Evolutionary conservation across 768 basidiomycete genomes (phyloP).

Genomic region (Auriscalpium microsporum): DNA sequence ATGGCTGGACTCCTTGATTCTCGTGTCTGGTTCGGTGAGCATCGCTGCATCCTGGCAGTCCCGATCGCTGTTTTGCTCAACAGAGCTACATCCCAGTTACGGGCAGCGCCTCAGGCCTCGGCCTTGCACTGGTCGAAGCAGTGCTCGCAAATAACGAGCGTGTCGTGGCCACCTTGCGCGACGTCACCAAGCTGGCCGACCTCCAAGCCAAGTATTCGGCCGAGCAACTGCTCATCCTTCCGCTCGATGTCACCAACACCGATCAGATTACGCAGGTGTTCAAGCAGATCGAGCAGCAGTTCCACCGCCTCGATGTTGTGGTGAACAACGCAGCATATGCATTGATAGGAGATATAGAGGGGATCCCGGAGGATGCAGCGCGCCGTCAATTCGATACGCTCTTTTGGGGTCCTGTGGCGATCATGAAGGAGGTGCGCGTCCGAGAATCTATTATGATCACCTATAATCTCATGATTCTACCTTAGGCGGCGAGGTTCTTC

Average conservation of each 20-base stretch:
- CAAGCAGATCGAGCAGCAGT: not conserved
- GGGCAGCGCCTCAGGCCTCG: not conserved
- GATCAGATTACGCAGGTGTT: not conserved
- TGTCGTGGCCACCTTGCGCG: conserved; percentile 1
- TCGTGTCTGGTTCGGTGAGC: conserved; percentile 1
- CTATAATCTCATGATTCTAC: not conserved
- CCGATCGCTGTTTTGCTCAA: not conserved
- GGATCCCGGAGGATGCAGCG: not conserved
- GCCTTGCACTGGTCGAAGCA: not conserved
- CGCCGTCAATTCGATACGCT: not conserved
- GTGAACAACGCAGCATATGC: not conserved
- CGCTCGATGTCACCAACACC: conserved; percentile 1
- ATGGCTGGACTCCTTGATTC: not conserved
- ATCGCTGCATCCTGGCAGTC: not conserved
- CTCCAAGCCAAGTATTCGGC: not conserved
- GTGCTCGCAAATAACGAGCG: not conserved
- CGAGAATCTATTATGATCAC: not conserved
- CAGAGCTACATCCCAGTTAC: not conserved
- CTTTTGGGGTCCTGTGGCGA: conserved; percentile 2
- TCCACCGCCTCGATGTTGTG: conserved; percentile 2
- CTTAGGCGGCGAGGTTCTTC: not conserved
- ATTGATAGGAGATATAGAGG: not conserved
- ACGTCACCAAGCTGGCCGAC: not conserved
- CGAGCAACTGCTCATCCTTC: not conserved
- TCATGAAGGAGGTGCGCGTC: conserved; percentile 3